phyloP scores from a whole-genome alignment of 139 green algal species.

The Haematococcus lacustris region DNA sequence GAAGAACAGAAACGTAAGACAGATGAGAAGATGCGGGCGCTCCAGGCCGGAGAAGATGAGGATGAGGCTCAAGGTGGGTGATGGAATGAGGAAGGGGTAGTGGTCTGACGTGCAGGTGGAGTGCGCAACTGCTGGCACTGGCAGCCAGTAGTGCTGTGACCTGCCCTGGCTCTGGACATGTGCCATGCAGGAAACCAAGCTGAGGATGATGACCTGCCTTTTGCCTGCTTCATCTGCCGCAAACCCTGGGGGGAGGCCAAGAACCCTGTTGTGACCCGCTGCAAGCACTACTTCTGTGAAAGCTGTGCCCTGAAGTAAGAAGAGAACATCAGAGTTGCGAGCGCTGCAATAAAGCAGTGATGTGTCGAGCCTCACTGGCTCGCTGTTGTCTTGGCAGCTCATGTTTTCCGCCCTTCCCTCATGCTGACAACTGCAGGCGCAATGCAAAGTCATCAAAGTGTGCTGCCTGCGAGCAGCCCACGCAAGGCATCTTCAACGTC shows the following conservation, averaged over 20 bases:
- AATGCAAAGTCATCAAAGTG: constrained; percentile 81
- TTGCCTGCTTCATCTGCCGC: constrained; percentile 90
- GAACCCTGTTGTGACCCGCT: constrained; percentile 84
- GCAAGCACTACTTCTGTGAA: constrained; percentile 98
- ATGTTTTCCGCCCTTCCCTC: too few relatives aligned
- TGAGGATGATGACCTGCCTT: constrained; percentile 90
- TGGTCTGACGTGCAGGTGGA: neutral
- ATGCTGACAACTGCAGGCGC: constrained; percentile 29
- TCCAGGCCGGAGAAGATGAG: constrained; percentile 42
- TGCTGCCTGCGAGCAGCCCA: constrained; percentile 80
- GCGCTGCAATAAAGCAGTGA: neutral
- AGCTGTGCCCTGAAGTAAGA: constrained; percentile 83
- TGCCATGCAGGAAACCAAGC: too few relatives aligned
- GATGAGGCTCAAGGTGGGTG: constrained; percentile 19
- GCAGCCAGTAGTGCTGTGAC: neutral
- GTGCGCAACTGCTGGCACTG: neutral
- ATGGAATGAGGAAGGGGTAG: neutral
- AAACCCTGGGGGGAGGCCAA: constrained; percentile 66
- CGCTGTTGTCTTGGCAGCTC: too few relatives aligned
- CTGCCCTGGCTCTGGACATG: neutral
- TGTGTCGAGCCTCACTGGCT: too few relatives aligned
- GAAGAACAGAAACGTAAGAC: constrained; percentile 77
- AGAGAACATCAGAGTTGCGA: neutral
- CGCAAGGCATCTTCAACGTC: constrained; percentile 94
- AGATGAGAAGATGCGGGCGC: constrained; percentile 43